Conservation (phyloP, 2,329 filamentous ascomycete species). For the Cladosporium sp. region DNA sequence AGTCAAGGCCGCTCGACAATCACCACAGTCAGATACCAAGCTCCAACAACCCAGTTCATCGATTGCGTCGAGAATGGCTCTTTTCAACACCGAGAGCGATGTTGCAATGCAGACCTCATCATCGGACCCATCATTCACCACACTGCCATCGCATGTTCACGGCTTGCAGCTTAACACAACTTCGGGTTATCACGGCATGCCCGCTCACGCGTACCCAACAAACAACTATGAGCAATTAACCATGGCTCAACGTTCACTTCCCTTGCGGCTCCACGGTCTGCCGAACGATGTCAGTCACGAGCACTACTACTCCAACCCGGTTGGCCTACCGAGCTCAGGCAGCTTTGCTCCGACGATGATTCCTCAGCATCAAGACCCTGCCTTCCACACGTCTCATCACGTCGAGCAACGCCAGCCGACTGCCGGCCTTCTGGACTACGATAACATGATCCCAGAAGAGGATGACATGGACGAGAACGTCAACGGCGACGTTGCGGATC, state of each 20-base stretch:
- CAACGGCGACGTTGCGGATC: conserved; percentile 20
- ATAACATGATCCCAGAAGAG: conserved; percentile 3
- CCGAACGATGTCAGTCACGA: background rate
- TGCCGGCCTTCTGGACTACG: conserved; percentile 5
- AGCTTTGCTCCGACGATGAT: background rate
- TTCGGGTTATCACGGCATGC: background rate
- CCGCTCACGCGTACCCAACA: background rate
- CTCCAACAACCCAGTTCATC: background rate
- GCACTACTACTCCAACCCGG: background rate
- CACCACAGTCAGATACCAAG: background rate
- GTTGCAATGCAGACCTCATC: background rate
- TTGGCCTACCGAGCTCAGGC: background rate
- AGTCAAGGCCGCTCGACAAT: background rate
- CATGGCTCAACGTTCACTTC: background rate
- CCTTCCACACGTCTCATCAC: background rate
- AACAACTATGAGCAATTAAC: background rate
- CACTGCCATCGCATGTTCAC: no score
- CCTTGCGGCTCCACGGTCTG: background rate
- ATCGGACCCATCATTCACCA: background rate
- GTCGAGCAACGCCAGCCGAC: background rate
- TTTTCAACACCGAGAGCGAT: background rate
- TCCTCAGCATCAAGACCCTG: background rate
- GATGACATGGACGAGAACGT: conserved; percentile 1
- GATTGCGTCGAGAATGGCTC: background rate
- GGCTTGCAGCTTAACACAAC: background rate